phyloP scores from a whole-genome alignment of 192 early-diverging fungal genomes.

The Umbelopsis vinacea region DNA sequence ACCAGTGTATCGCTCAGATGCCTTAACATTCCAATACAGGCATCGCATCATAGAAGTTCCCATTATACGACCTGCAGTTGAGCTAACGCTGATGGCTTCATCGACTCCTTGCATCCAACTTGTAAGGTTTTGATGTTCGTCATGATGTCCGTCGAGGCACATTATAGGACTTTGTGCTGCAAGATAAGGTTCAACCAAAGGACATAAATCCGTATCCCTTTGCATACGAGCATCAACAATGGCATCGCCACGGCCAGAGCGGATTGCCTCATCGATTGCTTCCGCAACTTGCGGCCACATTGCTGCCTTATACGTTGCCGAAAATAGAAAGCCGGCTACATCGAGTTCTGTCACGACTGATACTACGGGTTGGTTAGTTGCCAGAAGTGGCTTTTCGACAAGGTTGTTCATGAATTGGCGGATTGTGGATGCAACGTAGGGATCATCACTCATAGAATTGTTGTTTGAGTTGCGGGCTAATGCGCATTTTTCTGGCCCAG shows the following conservation, averaged over 20 bases:
- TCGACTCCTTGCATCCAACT: constrained; percentile 1
- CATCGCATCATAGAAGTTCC: not conserved
- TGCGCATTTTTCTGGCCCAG: constrained; percentile 38
- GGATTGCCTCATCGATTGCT: not conserved
- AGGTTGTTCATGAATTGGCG: not conserved
- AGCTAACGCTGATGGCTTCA: not conserved
- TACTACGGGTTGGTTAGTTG: not conserved
- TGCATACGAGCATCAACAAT: not conserved
- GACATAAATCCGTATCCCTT: not conserved
- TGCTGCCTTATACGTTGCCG: not conserved
- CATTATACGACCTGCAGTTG: not conserved
- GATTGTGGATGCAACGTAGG: not conserved
- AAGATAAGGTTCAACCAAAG: not conserved
- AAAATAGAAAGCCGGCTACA: not conserved
- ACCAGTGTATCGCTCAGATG: constrained; percentile 43
- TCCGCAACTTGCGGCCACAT: not conserved
- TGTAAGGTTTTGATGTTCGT: not conserved
- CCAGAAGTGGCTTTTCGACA: not conserved
- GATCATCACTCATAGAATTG: not conserved
- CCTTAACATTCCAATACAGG: constrained; percentile 38
- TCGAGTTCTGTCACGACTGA: not conserved
- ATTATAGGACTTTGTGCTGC: not conserved
- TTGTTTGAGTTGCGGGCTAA: constrained; percentile 8
- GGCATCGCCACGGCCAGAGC: not conserved
- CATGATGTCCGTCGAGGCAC: not conserved